Evolutionary conservation across 805 yeast species (phyloP).

Genomic region (Ogataea zsoltii): DNA sequence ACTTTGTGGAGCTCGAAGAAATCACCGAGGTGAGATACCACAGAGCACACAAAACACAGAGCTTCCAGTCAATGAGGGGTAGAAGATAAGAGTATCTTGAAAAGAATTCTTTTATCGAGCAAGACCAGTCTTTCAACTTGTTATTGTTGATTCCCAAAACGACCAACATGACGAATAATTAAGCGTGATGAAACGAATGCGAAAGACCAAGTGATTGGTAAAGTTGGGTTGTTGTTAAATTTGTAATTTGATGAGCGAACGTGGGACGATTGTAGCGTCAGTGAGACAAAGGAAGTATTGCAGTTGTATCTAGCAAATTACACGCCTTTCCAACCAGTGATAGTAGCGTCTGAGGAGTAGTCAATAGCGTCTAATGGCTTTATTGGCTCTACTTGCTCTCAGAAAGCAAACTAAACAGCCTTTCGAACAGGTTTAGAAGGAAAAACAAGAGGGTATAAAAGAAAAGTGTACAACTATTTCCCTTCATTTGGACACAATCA

Average conservation of each 20-base stretch:
- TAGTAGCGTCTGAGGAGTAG: background rate
- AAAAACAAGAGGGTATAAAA: conserved; percentile 1
- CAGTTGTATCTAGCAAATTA: background rate
- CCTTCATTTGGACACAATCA: background rate
- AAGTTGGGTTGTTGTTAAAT: background rate
- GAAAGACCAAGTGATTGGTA: background rate
- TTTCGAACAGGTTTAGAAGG: background rate
- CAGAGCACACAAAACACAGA: conserved; percentile 51
- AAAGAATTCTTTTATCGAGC: conserved; percentile 12
- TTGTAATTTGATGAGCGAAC: background rate
- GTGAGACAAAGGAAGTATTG: background rate
- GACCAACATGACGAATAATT: conserved; percentile 15
- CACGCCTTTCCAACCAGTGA: conserved; percentile 1
- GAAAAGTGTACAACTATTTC: conserved; percentile 3
- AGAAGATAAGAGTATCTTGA: conserved; percentile 12
- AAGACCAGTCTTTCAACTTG: conserved; percentile 9
- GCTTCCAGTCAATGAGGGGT: conserved; percentile 32
- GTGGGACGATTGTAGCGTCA: background rate
- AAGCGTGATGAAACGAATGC: conserved; percentile 2
- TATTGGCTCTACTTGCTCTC: background rate
- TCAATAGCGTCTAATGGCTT: background rate
- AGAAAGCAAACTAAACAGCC: conserved; percentile 1
- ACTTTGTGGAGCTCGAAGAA: conserved; percentile 79
- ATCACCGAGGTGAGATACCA: conserved; percentile 86
- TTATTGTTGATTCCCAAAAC: conserved; percentile 12